A percentile compares a stretch with the other conserved stretches of the same genome.
Conservation (phyloP, 2,329 filamentous ascomycete species). For the Orbilia brochopaga region DNA sequence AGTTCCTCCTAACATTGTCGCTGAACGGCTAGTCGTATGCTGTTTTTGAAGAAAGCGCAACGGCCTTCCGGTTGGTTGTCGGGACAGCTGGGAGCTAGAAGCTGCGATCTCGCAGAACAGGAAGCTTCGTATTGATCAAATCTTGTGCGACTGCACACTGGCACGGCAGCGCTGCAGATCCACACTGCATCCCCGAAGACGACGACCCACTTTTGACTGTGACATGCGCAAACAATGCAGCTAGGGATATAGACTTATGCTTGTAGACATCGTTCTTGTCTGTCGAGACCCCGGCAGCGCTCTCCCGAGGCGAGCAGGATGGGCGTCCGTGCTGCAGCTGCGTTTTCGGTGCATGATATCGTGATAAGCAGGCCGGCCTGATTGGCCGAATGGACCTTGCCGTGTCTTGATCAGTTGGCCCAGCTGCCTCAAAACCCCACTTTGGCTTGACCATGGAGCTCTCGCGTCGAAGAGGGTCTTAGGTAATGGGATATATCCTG, state of each 20-base stretch:
- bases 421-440: conserved; percentile 18
- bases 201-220: no score
- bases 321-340: conserved; percentile 5
- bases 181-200: not conserved
- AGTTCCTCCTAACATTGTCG: no score
- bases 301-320: conserved; percentile 29
- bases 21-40: no score
- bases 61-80: no score
- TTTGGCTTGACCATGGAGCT: conserved; percentile 43
- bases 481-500: not conserved
- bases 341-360: conserved; percentile 21
- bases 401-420: conserved; percentile 9
- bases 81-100: no score
- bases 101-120: no score
- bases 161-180: not conserved
- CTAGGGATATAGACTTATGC: not conserved
- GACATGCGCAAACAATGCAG: not conserved
- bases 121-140: no score
- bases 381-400: conserved; percentile 26
- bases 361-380: conserved; percentile 32
- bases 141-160: no score
- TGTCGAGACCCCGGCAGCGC: conserved; percentile 8
- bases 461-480: conserved; percentile 10
- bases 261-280: not conserved
- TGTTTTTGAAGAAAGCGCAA: no score